Evolutionary conservation across 1,284 basidiomycete genomes (phyloP).

Genomic region (Thecaphora frezii): DNA sequence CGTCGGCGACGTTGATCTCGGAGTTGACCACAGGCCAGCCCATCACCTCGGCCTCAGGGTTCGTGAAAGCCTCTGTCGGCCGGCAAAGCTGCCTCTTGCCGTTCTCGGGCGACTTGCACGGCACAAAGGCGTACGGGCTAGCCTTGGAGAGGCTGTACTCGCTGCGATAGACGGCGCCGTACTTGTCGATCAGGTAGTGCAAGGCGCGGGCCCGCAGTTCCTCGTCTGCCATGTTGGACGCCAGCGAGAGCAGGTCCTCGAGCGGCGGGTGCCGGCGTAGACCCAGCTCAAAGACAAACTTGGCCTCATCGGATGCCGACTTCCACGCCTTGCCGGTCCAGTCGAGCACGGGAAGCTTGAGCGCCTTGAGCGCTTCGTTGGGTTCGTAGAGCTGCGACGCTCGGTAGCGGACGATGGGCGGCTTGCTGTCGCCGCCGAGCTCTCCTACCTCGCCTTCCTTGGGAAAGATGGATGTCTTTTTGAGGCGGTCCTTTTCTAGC

Average conservation of each 20-base stretch:
- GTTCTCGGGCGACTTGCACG: slow-evolving; percentile 63
- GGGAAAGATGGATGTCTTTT: slow-evolving; percentile 76
- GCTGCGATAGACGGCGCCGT: slow-evolving; percentile 36
- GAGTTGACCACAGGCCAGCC: slow-evolving; percentile 74
- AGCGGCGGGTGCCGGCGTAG: slow-evolving; percentile 74
- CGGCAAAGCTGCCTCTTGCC: slow-evolving; percentile 67
- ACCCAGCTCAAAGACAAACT: slow-evolving; percentile 78
- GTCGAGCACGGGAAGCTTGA: slow-evolving; percentile 80
- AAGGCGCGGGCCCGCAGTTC: slow-evolving; percentile 38
- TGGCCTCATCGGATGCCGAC: slow-evolving; percentile 65
- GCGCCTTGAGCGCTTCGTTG: slow-evolving; percentile 69
- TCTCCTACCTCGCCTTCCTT: slow-evolving; percentile 63
- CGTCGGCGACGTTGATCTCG: slow-evolving; percentile 62
- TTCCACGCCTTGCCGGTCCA: slow-evolving; percentile 69
- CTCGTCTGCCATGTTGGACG: slow-evolving; percentile 17
- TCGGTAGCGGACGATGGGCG: slow-evolving; percentile 41
- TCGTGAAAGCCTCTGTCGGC: slow-evolving; percentile 77
- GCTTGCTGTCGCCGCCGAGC: slow-evolving; percentile 44
- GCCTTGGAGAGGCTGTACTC: slow-evolving; percentile 38
- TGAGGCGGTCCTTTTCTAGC: slow-evolving; percentile 73
- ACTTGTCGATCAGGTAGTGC: slow-evolving; percentile 50
- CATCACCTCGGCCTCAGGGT: slow-evolving; percentile 71
- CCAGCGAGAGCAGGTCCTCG: slow-evolving; percentile 62
- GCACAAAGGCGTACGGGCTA: slow-evolving; percentile 70
- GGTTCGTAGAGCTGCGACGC: slow-evolving; percentile 72